These are phyloP conservation scores for Apostasia ramifera DNA, from an alignment of 106 monocot species.

Conservation along the genomic window DNA sequence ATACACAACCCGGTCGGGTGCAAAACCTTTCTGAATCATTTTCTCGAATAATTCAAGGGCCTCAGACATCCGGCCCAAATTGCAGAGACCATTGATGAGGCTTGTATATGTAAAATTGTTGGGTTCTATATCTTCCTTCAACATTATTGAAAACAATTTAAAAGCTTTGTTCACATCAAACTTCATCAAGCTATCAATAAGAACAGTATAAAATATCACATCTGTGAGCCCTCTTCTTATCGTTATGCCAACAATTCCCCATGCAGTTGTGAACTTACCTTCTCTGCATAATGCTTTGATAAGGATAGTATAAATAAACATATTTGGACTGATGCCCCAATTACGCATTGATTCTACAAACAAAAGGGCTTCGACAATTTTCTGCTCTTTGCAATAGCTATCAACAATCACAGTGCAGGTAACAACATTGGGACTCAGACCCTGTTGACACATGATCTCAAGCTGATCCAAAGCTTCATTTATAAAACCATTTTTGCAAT, in stretches of 20 bases:
- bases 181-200: too few relatives aligned
- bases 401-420: conserved; percentile 19
- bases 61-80: background rate
- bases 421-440: conserved; percentile 17
- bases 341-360: background rate
- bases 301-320: conserved; percentile 2
- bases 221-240: background rate
- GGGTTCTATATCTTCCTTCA: background rate
- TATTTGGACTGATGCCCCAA: conserved; percentile 4
- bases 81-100: background rate
- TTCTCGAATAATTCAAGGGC: background rate
- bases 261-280: background rate
- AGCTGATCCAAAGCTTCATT: conserved; percentile 1
- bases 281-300: background rate
- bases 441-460: conserved; percentile 1
- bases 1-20: background rate
- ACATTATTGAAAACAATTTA: background rate
- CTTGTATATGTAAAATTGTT: background rate
- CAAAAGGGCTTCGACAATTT: background rate
- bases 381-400: background rate
- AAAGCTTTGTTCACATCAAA: too few relatives aligned
- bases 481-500: conserved; percentile 2
- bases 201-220: background rate
- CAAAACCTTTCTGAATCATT: background rate
- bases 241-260: background rate